Evolutionary conservation across 331 rosid genomes (phyloP), one percentile per base, ranked within the genome.

Genomic region (Erythrophleum ivorense): DNA sequence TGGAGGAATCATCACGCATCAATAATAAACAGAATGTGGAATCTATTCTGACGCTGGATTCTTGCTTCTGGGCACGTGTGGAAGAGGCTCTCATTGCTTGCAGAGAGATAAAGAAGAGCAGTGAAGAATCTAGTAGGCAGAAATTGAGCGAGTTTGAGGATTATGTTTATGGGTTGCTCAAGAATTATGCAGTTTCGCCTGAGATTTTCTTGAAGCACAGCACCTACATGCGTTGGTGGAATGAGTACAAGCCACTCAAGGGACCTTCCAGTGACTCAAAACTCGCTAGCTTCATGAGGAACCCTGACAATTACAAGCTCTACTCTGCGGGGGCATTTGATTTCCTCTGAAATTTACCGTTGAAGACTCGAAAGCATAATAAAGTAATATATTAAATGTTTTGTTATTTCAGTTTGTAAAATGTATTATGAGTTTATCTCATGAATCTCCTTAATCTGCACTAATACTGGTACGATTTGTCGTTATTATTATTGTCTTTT

Each of bases 51-150:
- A 94, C 88, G 1, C 29, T 85, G 11, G 97, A 92, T 82, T 90
- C 97, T 24, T 88, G 94, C 80, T 94, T 94, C 64, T 94, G 97
- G 98, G 94, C 89, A 24, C 45, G 54, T 3, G 89, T 91, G 76
- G 97, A 94, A 81, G 92, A 90, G 71, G 94, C 88, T 77, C 77
- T 11, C 8, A 75, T 88, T 41, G 84, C 50, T 4, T 90, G 90
- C 68, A 31, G 49, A 6, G 13, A 15, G 59, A 9, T 90, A n/a
- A n/a, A n/a, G 70, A 70, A 19, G 0, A 59, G 0, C 21, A n/a
- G 71, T 3, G 53, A 0, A 31, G 43, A 41, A 0, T 2, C 52
- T 15, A 80, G 79, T 75, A 6, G 4, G 12, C 5, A 2, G 3
- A 73, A 78, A 53, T 49, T 89, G 86, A 21, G 2, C 9, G 7